Evolutionary conservation across 140 eudicot species (phyloP).

Genomic region (Flaveria floridana): DNA sequence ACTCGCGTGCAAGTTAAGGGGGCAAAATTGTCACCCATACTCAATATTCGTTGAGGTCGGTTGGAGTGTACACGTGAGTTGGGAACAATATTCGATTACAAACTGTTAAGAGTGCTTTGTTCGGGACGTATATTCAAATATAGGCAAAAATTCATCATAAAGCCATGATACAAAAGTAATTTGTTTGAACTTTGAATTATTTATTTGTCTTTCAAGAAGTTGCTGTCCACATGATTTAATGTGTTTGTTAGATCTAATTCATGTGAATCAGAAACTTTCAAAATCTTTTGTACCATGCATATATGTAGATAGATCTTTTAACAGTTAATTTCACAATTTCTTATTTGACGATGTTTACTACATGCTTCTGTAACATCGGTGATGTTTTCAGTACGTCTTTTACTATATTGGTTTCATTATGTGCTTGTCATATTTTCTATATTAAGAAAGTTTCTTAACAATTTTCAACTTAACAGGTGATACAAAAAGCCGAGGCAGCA

Average conservation of each 20-base stretch:
- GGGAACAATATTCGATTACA: not conserved
- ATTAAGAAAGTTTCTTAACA: conserved; percentile 5
- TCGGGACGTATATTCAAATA: conserved; percentile 12
- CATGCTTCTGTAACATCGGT: conserved; percentile 9
- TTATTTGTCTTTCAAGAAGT: not conserved
- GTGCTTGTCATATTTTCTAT: conserved; percentile 15
- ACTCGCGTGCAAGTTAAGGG: not conserved
- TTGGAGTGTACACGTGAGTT: not conserved
- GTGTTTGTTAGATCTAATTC: not conserved
- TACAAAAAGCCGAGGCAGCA: conserved; percentile 53
- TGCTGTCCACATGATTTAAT: conserved; percentile 16
- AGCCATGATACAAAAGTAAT: not conserved
- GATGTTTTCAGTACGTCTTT: not conserved
- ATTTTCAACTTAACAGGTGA: conserved; percentile 37
- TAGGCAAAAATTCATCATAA: conserved; percentile 1
- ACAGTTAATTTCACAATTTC: not conserved
- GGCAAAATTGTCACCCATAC: not conserved
- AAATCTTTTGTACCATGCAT: not conserved
- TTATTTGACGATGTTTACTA: not conserved
- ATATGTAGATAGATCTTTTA: not conserved
- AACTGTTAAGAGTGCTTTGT: not conserved
- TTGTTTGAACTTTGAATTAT: not conserved
- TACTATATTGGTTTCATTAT: conserved; percentile 15
- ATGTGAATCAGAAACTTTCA: not conserved
- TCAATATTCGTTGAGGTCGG: not conserved